Conservation (phyloP, 2,329 filamentous ascomycete genomes). For the Xylaria sp. region DNA sequence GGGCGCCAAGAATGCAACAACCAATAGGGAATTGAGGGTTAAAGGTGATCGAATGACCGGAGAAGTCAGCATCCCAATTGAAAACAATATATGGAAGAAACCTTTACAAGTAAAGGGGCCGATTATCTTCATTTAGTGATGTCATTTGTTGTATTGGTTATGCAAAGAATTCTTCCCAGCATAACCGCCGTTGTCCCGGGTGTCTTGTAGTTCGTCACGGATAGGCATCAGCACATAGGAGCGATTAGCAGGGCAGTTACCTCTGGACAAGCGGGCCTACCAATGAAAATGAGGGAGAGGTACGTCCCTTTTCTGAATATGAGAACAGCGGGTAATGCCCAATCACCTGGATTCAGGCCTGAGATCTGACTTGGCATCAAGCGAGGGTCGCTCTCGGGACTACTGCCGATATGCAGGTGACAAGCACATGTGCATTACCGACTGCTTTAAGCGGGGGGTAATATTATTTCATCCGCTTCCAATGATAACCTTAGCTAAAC, state of each 20-base stretch:
- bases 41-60: constrained; percentile 14
- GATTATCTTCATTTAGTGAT: constrained; percentile 6
- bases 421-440: constrained; percentile 34
- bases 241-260: background rate
- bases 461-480: constrained; percentile 31
- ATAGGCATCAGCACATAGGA: background rate
- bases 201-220: background rate
- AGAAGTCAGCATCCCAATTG: constrained; percentile 14
- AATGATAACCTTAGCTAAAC: constrained; percentile 12
- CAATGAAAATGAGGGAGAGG: background rate
- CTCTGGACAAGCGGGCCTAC: background rate
- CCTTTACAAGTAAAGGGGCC: constrained; percentile 5
- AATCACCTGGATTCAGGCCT: constrained; percentile 5
- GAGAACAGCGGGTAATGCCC: constrained; percentile 24
- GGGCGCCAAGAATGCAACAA: background rate
- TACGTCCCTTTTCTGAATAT: background rate
- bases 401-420: constrained; percentile 36
- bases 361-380: constrained; percentile 7
- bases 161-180: background rate
- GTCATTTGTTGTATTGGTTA: constrained; percentile 12
- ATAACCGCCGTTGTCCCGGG: background rate
- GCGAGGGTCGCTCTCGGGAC: constrained; percentile 22
- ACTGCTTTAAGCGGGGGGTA: constrained; percentile 33
- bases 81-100: constrained; percentile 22
- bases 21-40: constrained; percentile 30